A percentile compares a stretch with the other conserved stretches of the same genome.
phyloP scores from a whole-genome alignment of 2,329 filamentous ascomycete species.

The Seiridium unicorne region DNA sequence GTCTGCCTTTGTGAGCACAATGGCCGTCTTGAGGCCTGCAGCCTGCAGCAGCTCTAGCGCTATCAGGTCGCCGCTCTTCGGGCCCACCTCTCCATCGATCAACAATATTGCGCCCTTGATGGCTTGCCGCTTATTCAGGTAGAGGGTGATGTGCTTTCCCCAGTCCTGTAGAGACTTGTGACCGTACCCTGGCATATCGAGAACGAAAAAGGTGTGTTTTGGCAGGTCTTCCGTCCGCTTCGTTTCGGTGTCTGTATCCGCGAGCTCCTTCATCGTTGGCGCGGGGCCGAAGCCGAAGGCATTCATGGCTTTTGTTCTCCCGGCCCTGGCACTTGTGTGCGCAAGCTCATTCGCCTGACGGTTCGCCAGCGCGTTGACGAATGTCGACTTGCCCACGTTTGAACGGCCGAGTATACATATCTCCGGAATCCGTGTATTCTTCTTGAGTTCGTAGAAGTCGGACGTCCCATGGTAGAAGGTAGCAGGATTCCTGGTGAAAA shows the following conservation, averaged over 20 bases:
- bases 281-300: constrained; percentile 52
- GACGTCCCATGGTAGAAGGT: constrained; percentile 23
- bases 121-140: constrained; percentile 43
- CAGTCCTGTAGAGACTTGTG: constrained; percentile 44
- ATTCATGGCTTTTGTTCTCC: constrained; percentile 55
- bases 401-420: constrained; percentile 82
- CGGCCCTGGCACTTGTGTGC: constrained; percentile 48
- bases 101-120: constrained; percentile 53
- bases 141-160: constrained; percentile 52
- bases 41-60: constrained; percentile 46
- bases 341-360: constrained; percentile 47
- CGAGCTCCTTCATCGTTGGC: constrained; percentile 21
- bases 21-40: constrained; percentile 41
- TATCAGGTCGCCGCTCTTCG: constrained; percentile 46
- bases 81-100: constrained; percentile 50
- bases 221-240: constrained; percentile 38
- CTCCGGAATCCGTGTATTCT: constrained; percentile 53
- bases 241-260: constrained; percentile 14
- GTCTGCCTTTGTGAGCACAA: constrained; percentile 58
- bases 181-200: constrained; percentile 53
- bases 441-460: constrained; percentile 44
- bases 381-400: constrained; percentile 86
- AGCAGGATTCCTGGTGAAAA: constrained; percentile 24
- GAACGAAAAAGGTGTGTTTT: constrained; percentile 44
- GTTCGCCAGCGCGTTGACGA: constrained; percentile 78